Evolutionary conservation across 805 yeast genomes (phyloP).

Genomic region (Hanseniaspora meyeri): DNA sequence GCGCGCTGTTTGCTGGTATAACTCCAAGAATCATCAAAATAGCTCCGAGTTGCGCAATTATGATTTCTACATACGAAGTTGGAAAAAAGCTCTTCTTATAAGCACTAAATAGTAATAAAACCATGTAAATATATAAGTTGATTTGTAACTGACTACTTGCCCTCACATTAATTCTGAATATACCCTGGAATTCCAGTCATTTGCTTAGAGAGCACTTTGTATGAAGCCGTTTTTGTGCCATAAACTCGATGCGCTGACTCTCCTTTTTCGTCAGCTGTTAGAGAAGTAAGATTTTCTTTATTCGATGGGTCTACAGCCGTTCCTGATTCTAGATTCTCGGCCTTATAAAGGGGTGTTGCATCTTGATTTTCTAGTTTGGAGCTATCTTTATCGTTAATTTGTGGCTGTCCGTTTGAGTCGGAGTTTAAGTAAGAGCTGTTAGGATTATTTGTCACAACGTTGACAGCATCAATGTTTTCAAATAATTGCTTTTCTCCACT

Average conservation of each 20-base stretch:
- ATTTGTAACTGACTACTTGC: no score
- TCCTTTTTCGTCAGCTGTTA: background rate
- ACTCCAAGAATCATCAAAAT: constrained; percentile 78
- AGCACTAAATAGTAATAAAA: background rate
- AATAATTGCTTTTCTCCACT: background rate
- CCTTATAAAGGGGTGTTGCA: background rate
- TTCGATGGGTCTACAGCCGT: constrained; percentile 1
- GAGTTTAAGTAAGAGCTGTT: background rate
- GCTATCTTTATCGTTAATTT: background rate
- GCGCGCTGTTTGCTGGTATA: constrained; percentile 77
- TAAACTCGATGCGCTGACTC: background rate
- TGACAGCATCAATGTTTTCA: background rate
- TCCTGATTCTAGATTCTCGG: background rate
- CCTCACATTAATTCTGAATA: no score
- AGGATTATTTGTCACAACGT: background rate
- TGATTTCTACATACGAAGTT: constrained; percentile 90
- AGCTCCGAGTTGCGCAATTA: constrained; percentile 95
- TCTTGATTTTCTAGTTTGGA: background rate
- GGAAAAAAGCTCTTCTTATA: constrained; percentile 48
- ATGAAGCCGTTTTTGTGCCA: background rate
- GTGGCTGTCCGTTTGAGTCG: background rate
- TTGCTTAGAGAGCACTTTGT: background rate
- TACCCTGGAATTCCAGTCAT: background rate
- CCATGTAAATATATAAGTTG: background rate
- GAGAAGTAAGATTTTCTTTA: background rate